Conservation (phyloP, 2,329 filamentous ascomycete species). For the Verruconis gallopava region DNA sequence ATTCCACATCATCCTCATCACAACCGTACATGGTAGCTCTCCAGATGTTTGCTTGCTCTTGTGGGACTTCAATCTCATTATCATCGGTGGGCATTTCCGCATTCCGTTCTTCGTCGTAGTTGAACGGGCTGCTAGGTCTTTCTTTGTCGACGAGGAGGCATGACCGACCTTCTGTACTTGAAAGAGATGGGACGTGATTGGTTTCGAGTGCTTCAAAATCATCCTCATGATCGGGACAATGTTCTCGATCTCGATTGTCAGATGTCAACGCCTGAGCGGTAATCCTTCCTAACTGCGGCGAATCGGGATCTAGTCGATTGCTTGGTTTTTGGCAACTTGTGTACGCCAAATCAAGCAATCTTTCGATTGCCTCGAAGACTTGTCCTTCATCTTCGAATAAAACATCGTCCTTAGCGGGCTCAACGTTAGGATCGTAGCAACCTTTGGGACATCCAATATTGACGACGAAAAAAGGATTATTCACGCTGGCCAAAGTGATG, state of each 20-base stretch:
- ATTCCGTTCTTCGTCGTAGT: conserved; percentile 2
- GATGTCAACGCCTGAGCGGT: neutral
- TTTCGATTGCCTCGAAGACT: conserved; percentile 31
- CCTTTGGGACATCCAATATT: conserved; percentile 48
- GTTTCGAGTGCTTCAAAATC: too few relatives aligned
- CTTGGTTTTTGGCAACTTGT: conserved; percentile 8
- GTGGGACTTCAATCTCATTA: neutral
- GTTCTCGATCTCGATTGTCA: too few relatives aligned
- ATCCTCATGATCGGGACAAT: too few relatives aligned
- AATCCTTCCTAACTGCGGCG: neutral
- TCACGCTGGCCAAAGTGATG: conserved; percentile 19
- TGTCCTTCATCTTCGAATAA: conserved; percentile 46
- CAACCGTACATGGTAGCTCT: conserved; percentile 23
- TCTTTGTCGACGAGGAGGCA: neutral
- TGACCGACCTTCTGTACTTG: neutral
- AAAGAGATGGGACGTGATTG: neutral
- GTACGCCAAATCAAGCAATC: conserved; percentile 32
- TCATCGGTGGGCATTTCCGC: neutral
- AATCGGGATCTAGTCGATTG: neutral
- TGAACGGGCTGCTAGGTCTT: neutral
- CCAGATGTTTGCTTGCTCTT: conserved; percentile 2
- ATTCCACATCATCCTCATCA: conserved; percentile 22
- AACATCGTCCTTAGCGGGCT: conserved; percentile 59
- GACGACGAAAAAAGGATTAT: conserved; percentile 49
- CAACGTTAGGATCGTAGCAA: conserved; percentile 60